These are phyloP conservation scores for Xylariaceae sp. DNA, from an alignment of 2,329 filamentous ascomycete genomes.

Conservation along the genomic window DNA sequence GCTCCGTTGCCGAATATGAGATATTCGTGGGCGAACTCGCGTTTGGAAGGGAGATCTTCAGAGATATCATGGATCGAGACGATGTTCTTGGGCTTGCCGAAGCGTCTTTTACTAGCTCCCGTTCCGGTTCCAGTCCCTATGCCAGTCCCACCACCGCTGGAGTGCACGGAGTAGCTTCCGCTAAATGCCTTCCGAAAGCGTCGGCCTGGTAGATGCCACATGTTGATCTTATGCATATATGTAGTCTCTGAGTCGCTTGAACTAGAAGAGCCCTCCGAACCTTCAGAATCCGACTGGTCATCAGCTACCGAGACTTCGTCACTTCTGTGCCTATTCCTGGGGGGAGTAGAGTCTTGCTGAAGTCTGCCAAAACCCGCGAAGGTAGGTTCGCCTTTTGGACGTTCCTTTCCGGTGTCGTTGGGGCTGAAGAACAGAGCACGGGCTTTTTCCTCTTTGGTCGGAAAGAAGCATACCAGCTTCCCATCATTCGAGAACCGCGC, in stretches of 20 bases:
- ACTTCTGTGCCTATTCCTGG: conserved; percentile 36
- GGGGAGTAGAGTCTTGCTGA: conserved; percentile 40
- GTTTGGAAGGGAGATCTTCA: conserved; percentile 68
- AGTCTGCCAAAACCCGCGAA: conserved; percentile 52
- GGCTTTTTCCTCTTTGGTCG: conserved; percentile 57
- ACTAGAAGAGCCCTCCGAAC: conserved; percentile 40
- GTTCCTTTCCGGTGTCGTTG: conserved; percentile 38
- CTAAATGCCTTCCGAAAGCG: conserved; percentile 49
- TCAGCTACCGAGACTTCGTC: conserved; percentile 46
- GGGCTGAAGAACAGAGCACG: conserved; percentile 41
- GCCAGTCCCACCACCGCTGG: conserved; percentile 52
- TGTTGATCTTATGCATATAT: conserved; percentile 50
- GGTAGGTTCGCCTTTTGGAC: conserved; percentile 44
- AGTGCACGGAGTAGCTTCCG: conserved; percentile 50
- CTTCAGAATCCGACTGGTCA: conserved; percentile 44
- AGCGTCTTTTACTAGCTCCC: conserved; percentile 41
- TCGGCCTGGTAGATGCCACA: conserved; percentile 48
- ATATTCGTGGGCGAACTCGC: conserved; percentile 70
- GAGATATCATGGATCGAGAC: conserved; percentile 67
- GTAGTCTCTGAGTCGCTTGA: conserved; percentile 57
- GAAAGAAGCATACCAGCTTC: conserved; percentile 60
- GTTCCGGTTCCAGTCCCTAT: conserved; percentile 50
- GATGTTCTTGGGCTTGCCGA: conserved; percentile 54
- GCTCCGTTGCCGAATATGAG: conserved; percentile 74
- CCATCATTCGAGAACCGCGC: conserved; percentile 56